Evolutionary conservation across 2,329 filamentous ascomycete genomes (phyloP), one percentile per base, ranked within the genome.

Genomic region (Davidsoniella neocaledoniae): DNA sequence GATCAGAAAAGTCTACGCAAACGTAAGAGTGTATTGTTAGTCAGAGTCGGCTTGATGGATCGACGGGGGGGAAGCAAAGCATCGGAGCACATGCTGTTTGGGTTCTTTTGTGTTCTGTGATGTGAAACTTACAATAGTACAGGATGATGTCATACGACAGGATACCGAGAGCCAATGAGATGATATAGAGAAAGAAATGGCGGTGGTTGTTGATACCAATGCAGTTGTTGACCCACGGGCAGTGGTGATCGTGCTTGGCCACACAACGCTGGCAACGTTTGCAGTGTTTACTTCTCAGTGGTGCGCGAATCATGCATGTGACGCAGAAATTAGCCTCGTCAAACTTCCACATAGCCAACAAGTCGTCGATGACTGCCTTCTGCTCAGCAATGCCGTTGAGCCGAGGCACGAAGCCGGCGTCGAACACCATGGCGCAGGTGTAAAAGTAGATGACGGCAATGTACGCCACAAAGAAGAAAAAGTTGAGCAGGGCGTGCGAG

Each of bases 181-280:
- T 67, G 16, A 98, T 74, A 62, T 96, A 98, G 46, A 95, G 68
- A 59, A 95, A 83, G 64, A 98, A 98, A 58, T 95, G 88, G 12
- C 91, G 81, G 60, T 96, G 84, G 63, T 96, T 98, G 68, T 96
- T 96, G 55, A 91, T 77, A 41, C 86, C 91, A 40, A 98, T 77
- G 59, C 91, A 98, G 64, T 95, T 96, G 66, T 94, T 84, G 21
- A 96, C 85, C 91, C 91, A 98, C 0, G 91, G 91, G 60, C 91
- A 98, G 62, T 98, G 91, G 60, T 98, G 91, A 61, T 98, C 91
- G 66, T 94, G 86, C 64, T 93, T 94, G 49, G 90, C 87, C 49
- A 98, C 85, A 62, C 91, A 98, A 55, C 90, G 83, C 58, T 83
- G 79, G 63, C 91, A 98, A 54, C 85, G 76, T 60, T 82, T 83